Conservation (phyloP, 148 eudicot genomes). For the Rhododendron molle region DNA sequence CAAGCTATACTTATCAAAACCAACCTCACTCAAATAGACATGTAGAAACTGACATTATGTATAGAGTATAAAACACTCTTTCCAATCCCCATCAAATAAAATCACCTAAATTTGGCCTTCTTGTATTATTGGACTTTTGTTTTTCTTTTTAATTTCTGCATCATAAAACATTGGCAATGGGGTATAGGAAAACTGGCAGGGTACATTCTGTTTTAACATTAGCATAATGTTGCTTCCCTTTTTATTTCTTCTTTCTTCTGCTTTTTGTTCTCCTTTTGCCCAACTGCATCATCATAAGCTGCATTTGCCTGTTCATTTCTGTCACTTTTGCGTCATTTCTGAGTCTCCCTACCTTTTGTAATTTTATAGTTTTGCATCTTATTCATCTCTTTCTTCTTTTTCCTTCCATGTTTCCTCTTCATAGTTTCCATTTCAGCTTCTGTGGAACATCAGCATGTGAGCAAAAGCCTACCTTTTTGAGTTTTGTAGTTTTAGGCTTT, state of each 20-base stretch:
- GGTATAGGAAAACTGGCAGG: neutral
- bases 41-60: neutral
- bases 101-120: neutral
- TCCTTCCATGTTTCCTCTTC: neutral
- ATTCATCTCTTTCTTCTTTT: neutral
- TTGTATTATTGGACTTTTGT: neutral
- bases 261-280: neutral
- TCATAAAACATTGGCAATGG: neutral
- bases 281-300: neutral
- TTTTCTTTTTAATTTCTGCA: no score
- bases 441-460: neutral
- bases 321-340: neutral
- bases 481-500: neutral
- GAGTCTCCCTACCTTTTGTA: neutral
- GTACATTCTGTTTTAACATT: neutral
- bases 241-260: no score
- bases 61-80: neutral
- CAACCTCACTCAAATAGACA: neutral
- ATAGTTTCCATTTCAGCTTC: neutral
- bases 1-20: constrained; percentile 17
- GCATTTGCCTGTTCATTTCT: neutral
- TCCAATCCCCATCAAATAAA: neutral
- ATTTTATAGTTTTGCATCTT: neutral
- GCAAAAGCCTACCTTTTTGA: neutral
- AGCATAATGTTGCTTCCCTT: neutral